Evolutionary conservation across 208 protist genomes (phyloP), one percentile per base, ranked within the genome.

Genomic region (Hexamita inflata): DNA sequence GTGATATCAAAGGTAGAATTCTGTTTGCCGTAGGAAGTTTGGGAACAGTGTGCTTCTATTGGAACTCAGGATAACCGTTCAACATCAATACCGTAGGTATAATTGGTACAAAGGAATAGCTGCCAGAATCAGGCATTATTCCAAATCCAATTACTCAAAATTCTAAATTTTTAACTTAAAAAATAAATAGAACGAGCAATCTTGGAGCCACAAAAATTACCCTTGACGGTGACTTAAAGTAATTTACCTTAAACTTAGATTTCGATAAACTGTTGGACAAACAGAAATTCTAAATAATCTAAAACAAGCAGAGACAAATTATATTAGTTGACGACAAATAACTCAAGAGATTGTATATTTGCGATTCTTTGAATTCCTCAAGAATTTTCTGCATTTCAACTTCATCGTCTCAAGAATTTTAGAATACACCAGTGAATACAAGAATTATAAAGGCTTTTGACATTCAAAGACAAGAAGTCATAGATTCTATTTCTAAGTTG

Each of bases 61-160:
- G 64, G 64, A 70, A 70, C 4, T 45, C 64, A 19, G 64, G 64
- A n/a, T 57, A 9, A 2, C 64, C 42, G 11, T 70, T 70, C 35
- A 34, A 70, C 35, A 45, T 45, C 15, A 42, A 9, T 38, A 45
- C 9, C 64, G 64, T 70, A 28, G 64, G 64, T n/a, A 45, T 70
- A 28, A 45, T 38, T 19, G 64, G 64, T n/a, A 35, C 11, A 38
- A 24, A 38, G 15, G 9, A 15, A n/a, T 15, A 11, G 11, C 4
- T 45, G 2, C 19, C 15, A 15, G 64, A 70, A 29, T 45, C 9
- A 45, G 40, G 15, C 35, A 13, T 70, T 4, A 34, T 45, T 19
- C 11, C 9, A 35, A 49, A 45, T 34, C 60, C 60, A 15, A 45
- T 45, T n/a, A n/a, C 11, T 7, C 11, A 15, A 11, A 35, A 70